A percentile compares a stretch with the other conserved stretches of the same genome.
Evolutionary conservation across 129 eudicot genomes (phyloP).

Genomic region (Saposhnikovia divaricata): DNA sequence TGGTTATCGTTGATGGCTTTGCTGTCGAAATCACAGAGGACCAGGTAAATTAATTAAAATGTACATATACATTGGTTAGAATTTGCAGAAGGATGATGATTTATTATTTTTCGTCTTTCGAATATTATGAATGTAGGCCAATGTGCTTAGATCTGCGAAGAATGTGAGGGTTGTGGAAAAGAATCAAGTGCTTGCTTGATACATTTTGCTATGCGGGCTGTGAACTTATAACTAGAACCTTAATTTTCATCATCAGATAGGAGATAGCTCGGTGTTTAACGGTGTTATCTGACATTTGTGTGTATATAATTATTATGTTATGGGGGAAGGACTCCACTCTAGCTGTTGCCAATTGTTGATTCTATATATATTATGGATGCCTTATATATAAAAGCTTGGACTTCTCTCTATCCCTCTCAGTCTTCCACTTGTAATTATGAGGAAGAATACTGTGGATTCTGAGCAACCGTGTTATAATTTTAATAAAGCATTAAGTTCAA

Average conservation of each 20-base stretch:
- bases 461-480: neutral
- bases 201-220: neutral
- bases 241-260: neutral
- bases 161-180: constrained; percentile 98
- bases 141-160: constrained; percentile 80
- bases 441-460: neutral
- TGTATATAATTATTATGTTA: neutral
- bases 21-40: constrained; percentile 79
- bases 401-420: neutral
- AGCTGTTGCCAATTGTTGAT: neutral
- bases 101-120: neutral
- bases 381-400: no score
- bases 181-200: constrained; percentile 69
- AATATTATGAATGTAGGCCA: constrained; percentile 38
- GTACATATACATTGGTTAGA: neutral
- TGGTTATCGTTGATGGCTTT: constrained; percentile 88
- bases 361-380: neutral
- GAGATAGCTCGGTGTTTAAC: neutral
- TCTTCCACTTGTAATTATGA: neutral
- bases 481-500: neutral
- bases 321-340: neutral
- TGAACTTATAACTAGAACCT: neutral
- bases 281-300: neutral
- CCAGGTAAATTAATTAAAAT: constrained; percentile 35
- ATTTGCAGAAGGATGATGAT: neutral